Evolutionary conservation across 441 rosid species (phyloP).

Genomic region (Rhodomyrtus psidioides): DNA sequence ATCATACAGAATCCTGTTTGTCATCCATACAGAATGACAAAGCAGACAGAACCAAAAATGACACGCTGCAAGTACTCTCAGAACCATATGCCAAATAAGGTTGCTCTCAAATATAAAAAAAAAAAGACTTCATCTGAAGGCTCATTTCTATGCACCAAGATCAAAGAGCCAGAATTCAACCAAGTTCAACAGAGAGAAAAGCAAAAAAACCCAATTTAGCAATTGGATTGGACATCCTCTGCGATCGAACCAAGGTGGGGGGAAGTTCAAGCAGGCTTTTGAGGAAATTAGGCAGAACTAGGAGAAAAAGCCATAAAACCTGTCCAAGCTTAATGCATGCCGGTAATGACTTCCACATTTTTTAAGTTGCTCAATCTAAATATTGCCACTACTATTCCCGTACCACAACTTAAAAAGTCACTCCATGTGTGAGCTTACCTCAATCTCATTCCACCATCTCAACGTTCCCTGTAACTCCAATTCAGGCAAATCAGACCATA

Average conservation of each 20-base stretch:
- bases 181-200: background rate
- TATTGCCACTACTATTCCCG: fast-evolving
- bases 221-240: background rate
- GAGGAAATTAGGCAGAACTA: background rate
- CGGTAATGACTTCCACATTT: background rate
- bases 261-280: background rate
- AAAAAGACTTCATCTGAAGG: background rate
- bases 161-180: background rate
- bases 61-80: background rate
- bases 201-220: background rate
- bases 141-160: background rate
- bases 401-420: background rate
- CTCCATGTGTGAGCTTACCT: background rate
- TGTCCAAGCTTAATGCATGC: background rate
- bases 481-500: background rate
- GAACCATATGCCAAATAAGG: background rate
- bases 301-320: background rate
- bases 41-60: background rate
- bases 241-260: background rate
- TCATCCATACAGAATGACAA: background rate
- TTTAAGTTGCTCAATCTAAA: background rate
- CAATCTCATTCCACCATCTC: background rate
- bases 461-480: background rate
- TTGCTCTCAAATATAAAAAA: background rate
- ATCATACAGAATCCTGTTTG: background rate